A percentile compares a stretch with the other conserved stretches of the same genome.
Evolutionary conservation across 768 basidiomycete genomes (phyloP).

Genomic region (Tulasnella sp.): DNA sequence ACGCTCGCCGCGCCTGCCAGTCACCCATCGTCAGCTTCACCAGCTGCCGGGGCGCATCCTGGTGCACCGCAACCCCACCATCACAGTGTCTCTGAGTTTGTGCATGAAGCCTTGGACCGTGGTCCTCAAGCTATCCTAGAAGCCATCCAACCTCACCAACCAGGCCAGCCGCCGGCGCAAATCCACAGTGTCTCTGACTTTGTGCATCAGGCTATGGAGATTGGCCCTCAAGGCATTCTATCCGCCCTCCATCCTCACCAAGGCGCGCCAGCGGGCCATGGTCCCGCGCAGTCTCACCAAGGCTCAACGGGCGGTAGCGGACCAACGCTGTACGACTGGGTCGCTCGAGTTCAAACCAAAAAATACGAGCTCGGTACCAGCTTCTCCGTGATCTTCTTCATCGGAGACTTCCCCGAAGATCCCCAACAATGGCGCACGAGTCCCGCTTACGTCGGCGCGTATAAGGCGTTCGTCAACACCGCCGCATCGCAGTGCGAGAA

Average conservation of each 20-base stretch:
- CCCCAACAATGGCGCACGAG: background rate
- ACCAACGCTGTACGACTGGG: background rate
- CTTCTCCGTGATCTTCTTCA: background rate
- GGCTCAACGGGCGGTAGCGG: no score
- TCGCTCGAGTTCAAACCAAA: conserved; percentile 5
- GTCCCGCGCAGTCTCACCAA: no score
- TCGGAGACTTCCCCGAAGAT: background rate
- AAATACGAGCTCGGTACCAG: background rate
- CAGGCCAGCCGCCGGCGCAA: no score
- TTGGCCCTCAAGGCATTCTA: no score
- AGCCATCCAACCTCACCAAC: no score
- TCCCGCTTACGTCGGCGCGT: conserved; percentile 2
- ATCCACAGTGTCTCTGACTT: no score
- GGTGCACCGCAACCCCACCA: background rate
- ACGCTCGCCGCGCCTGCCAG: background rate
- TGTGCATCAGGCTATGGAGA: no score
- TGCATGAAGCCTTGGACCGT: no score
- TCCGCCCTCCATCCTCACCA: no score
- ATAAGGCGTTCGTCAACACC: background rate
- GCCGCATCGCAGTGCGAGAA: background rate
- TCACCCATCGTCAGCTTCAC: background rate
- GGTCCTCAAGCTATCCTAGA: no score
- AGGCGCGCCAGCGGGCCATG: no score
- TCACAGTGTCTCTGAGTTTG: no score
- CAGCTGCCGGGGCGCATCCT: background rate